A percentile compares a stretch with the other conserved stretches of the same genome.
These are phyloP conservation scores for Spathaspora hagerdaliae DNA, from an alignment of 805 yeast genomes.

Conservation along the genomic window DNA sequence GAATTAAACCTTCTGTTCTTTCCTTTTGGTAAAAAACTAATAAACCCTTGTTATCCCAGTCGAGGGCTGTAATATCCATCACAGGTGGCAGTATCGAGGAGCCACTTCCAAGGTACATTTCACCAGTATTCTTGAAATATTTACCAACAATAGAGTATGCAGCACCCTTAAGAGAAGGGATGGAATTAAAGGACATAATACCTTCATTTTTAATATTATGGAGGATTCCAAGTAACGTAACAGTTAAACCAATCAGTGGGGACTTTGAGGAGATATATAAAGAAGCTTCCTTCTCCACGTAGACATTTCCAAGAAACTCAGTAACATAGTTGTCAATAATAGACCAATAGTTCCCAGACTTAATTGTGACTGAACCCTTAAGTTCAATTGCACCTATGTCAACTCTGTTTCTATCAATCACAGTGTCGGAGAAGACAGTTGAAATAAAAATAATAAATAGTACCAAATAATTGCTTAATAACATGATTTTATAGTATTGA, in stretches of 20 bases:
- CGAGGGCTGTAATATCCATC: conserved; percentile 10
- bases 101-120: conserved; percentile 19
- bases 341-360: conserved; percentile 22
- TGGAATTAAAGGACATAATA: conserved; percentile 19
- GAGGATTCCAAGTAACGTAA: conserved; percentile 11
- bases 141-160: conserved; percentile 8
- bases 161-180: conserved; percentile 5
- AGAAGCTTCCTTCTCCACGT: conserved; percentile 18
- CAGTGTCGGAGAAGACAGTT: neutral
- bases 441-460: neutral
- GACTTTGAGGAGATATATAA: conserved; percentile 19
- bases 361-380: conserved; percentile 17
- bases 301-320: conserved; percentile 18
- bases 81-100: conserved; percentile 14
- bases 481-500: no score
- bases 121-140: conserved; percentile 20
- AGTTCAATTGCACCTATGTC: conserved; percentile 14
- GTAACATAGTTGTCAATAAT: conserved; percentile 20
- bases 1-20: conserved; percentile 10
- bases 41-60: conserved; percentile 16
- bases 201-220: conserved; percentile 15
- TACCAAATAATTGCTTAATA: no score
- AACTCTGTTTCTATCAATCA: conserved; percentile 12
- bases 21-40: conserved; percentile 12
- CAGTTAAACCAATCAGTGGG: conserved; percentile 12